Conservation (phyloP, 371 early-diverging fungal genomes). For the Funneliformis caledonium region DNA sequence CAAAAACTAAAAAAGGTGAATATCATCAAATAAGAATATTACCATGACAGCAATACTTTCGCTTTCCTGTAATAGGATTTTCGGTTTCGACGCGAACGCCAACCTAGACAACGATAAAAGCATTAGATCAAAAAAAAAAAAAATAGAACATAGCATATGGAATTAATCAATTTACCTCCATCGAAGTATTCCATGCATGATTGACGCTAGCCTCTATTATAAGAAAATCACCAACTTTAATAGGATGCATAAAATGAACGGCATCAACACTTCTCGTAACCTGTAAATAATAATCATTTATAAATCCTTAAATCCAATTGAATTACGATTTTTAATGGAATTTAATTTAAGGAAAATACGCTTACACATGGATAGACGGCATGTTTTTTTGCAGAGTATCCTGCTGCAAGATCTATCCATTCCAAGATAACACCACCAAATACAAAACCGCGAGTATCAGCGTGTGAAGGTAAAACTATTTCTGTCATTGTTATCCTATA, state of each 20-base stretch:
- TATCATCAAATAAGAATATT: background rate
- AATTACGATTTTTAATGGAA: background rate
- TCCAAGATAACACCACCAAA: constrained; percentile 66
- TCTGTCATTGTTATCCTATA: constrained; percentile 60
- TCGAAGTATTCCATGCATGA: constrained; percentile 74
- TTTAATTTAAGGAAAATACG: background rate
- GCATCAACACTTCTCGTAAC: constrained; percentile 68
- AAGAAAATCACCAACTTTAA: constrained; percentile 69
- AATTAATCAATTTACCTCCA: constrained; percentile 57
- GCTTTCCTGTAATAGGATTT: constrained; percentile 61
- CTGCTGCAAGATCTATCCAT: constrained; percentile 79
- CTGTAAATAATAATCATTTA: constrained; percentile 43
- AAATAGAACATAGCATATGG: background rate
- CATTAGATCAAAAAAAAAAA: background rate
- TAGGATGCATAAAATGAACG: constrained; percentile 72
- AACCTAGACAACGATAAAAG: constrained; percentile 44
- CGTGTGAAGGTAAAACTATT: constrained; percentile 54
- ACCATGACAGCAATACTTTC: constrained; percentile 61
- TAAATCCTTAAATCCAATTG: background rate
- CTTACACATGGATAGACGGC: constrained; percentile 60
- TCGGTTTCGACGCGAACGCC: constrained; percentile 76
- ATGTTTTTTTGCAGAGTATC: constrained; percentile 72
- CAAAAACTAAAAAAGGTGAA: background rate
- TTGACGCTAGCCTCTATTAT: constrained; percentile 72
- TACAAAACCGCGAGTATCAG: constrained; percentile 57